Percentiles rank a stretch among this genome's conserved stretches.
Conservation (phyloP, 768 basidiomycete genomes). For the Russula sp. region DNA sequence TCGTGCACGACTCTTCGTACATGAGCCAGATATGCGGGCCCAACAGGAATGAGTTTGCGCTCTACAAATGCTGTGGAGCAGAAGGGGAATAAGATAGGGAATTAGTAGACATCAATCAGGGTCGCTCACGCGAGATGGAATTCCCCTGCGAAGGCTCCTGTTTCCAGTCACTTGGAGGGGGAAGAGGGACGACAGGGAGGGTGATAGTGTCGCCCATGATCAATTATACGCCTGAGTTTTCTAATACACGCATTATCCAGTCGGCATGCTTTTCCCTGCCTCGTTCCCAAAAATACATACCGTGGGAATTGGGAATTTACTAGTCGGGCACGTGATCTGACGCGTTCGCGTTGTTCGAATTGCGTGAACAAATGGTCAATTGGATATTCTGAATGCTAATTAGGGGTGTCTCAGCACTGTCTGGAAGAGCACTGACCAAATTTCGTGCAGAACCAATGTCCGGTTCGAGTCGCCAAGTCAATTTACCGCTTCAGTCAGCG, state of each 20-base stretch:
- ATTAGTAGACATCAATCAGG: slow-evolving; percentile 11
- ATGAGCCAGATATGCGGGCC: slow-evolving; percentile 82
- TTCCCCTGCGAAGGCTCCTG: slow-evolving; percentile 41
- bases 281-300: slow-evolving; percentile 14
- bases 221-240: slow-evolving; percentile 5
- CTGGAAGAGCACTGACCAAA: background rate
- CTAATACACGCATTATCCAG: slow-evolving; percentile 5
- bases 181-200: slow-evolving; percentile 43
- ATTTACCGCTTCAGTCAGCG: background rate
- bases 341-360: slow-evolving; percentile 4
- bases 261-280: slow-evolving; percentile 1
- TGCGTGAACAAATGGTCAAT: too few relatives aligned
- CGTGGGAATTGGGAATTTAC: slow-evolving; percentile 24
- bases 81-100: slow-evolving; percentile 6
- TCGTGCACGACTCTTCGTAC: slow-evolving; percentile 71
- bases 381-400: background rate
- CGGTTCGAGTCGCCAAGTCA: background rate
- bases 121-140: slow-evolving; percentile 37
- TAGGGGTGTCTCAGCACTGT: too few relatives aligned
- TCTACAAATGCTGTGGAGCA: slow-evolving; percentile 40
- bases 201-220: slow-evolving; percentile 34
- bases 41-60: slow-evolving; percentile 72
- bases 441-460: background rate
- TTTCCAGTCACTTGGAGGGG: slow-evolving; percentile 47
- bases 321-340: slow-evolving; percentile 16